These are phyloP conservation scores for Fusarium tanahbumbuense DNA, from an alignment of 2,329 filamentous ascomycete genomes.

Conservation along the genomic window DNA sequence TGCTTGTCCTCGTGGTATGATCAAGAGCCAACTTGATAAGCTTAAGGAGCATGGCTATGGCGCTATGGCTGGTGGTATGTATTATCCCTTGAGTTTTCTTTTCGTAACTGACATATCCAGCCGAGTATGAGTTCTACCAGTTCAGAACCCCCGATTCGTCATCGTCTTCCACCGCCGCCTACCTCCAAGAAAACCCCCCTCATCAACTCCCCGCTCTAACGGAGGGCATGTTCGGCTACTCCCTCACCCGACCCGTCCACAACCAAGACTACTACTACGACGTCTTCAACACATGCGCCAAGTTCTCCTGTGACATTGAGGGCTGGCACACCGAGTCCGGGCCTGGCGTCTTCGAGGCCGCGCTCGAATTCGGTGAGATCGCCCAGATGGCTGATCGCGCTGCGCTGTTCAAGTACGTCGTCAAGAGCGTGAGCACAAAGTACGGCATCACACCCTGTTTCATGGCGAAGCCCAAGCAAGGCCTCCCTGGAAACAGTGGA, in stretches of 20 bases:
- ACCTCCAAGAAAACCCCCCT: constrained; percentile 78
- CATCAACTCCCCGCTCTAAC: constrained; percentile 81
- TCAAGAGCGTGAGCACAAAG: constrained; percentile 87
- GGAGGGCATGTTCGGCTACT: constrained; percentile 97
- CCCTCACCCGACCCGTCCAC: constrained; percentile 84
- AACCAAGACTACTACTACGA: constrained; percentile 95
- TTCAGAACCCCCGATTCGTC: constrained; percentile 75
- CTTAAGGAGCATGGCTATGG: constrained; percentile 75
- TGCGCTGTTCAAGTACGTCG: constrained; percentile 92
- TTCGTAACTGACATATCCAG: constrained; percentile 57
- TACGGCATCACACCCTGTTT: constrained; percentile 96
- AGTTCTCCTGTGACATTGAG: constrained; percentile 85
- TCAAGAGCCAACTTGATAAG: constrained; percentile 76
- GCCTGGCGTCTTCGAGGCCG: constrained; percentile 94
- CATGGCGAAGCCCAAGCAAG: constrained; percentile 96
- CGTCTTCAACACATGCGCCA: constrained; percentile 81
- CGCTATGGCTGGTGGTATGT: constrained; percentile 89
- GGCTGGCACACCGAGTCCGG: constrained; percentile 97
- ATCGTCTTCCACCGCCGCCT: constrained; percentile 75
- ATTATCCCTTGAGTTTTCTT: constrained; percentile 42
- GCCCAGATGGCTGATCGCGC: constrained; percentile 91
- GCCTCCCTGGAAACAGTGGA: constrained; percentile 92
- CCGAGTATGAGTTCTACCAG: constrained; percentile 95
- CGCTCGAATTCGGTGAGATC: constrained; percentile 90
- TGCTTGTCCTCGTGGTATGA: constrained; percentile 81